These are phyloP conservation scores for Spizellomyces punctatus DNA, from an alignment of 192 early-diverging fungal genomes.

Conservation along the genomic window DNA sequence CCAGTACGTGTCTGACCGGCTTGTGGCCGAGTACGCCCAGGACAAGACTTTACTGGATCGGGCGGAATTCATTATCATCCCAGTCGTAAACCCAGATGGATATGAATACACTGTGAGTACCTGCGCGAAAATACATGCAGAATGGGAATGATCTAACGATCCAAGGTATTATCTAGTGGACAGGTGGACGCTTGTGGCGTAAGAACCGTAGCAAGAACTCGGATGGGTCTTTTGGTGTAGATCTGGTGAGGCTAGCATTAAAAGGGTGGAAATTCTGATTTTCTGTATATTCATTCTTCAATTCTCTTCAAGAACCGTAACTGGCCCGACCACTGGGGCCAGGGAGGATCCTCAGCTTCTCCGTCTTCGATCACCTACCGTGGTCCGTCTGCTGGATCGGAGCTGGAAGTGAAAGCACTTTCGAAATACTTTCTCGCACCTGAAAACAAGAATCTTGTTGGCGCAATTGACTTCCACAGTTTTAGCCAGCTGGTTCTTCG, in stretches of 20 bases:
- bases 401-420: conserved; percentile 56
- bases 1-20: conserved; percentile 51
- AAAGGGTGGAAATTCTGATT: too few species aligned
- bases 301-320: conserved; percentile 44
- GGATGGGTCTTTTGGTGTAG: conserved; percentile 33
- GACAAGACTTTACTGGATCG: conserved; percentile 37
- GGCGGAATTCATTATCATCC: conserved; percentile 57
- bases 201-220: conserved; percentile 54
- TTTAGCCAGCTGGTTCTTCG: conserved; percentile 59
- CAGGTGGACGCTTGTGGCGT: conserved; percentile 54
- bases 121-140: not conserved
- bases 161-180: conserved; percentile 18
- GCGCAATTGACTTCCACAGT: conserved; percentile 60
- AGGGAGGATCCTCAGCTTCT: conserved; percentile 52
- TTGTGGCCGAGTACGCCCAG: conserved; percentile 43
- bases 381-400: conserved; percentile 45
- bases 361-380: conserved; percentile 58
- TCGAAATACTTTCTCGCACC: conserved; percentile 50
- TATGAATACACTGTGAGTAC: conserved; percentile 47
- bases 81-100: conserved; percentile 63
- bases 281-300: too few species aligned
- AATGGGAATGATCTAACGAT: too few species aligned
- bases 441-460: conserved; percentile 50
- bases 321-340: conserved; percentile 57
- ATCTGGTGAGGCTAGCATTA: conserved; percentile 16